phyloP scores from a whole-genome alignment of 768 basidiomycete genomes.

The Russula brevipes region DNA sequence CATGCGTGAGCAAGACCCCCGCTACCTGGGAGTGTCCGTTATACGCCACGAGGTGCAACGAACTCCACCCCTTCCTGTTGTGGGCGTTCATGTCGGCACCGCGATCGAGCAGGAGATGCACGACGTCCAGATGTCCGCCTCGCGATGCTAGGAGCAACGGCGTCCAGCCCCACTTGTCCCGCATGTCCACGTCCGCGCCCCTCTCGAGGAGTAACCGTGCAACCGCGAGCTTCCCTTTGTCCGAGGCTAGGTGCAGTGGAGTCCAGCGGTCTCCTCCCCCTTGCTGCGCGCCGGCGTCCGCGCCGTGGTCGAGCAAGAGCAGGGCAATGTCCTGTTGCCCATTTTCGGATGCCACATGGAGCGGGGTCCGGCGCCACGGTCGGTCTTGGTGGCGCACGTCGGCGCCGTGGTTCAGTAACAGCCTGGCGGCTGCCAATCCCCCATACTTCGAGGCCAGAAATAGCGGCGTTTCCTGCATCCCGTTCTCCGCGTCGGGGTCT shows the following conservation, averaged over 20 bases:
- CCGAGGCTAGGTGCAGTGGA: neutral
- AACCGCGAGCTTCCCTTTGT: neutral
- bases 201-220: neutral
- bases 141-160: neutral
- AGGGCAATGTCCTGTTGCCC: neutral
- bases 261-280: neutral
- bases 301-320: neutral
- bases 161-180: neutral
- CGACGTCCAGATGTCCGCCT: neutral
- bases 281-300: neutral
- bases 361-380: neutral
- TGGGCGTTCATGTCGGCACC: neutral
- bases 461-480: neutral
- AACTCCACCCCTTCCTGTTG: no score
- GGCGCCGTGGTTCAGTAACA: neutral
- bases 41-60: no score
- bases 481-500: neutral
- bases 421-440: no score
- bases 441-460: neutral
- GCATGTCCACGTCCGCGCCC: neutral
- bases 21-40: no score
- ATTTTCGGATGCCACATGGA: neutral
- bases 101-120: neutral
- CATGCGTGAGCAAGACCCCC: no score
- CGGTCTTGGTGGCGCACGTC: neutral